Base-by-base conservation (phyloP, 1,139 yeast species). In the Kodamaea sp. region DNA sequence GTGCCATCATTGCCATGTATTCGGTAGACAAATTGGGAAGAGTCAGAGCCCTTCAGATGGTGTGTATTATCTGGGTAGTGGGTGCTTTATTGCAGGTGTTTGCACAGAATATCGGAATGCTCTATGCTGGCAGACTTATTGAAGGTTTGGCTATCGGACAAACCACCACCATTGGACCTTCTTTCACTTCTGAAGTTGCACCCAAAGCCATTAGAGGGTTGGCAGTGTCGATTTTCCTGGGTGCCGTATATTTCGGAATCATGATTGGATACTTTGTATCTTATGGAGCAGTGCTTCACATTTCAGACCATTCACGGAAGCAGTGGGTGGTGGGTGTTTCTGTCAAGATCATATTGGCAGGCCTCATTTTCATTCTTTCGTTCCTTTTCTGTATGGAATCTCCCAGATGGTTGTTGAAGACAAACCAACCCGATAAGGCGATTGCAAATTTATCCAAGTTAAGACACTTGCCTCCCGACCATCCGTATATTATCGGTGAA, bases 71-170 rank as follows among this genome's bases (percentile, higher is more conserved):
- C 28, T 76, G 80, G 81, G 49, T 73, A 7, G 51, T 69, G 22
- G 74, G 70, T 31, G 74, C 69, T 7, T 56, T 70, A 32, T 69
- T 78, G 33, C 80, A 77, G 54, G 57, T 73, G 21, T 63, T 80
- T 15, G 53, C 77, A 10, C 50, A 48, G 30, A 32, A 45, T 12
- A 59, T 73, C 20, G 80, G 78, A 13, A 80, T 74, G 49, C 55
- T 75, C 31, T 72, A 71, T 38, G 78, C 76, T 26, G 83, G 82
- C 16, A 60, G 82, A 41, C 57, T 76, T 24, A 56, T 77, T 29
- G 79, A 76, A 46, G 80, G 80, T 10, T 53, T 76, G 21, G 79
- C 78, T 7, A 61, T 78, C 32, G 83, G 83, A 8, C 76, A 76
- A 47, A 75, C 81, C 10, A 68, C 78, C 7, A 73, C 79, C 14